phyloP scores from a whole-genome alignment of 176 grass and related monocot genomes.

The Phragmites australis region DNA sequence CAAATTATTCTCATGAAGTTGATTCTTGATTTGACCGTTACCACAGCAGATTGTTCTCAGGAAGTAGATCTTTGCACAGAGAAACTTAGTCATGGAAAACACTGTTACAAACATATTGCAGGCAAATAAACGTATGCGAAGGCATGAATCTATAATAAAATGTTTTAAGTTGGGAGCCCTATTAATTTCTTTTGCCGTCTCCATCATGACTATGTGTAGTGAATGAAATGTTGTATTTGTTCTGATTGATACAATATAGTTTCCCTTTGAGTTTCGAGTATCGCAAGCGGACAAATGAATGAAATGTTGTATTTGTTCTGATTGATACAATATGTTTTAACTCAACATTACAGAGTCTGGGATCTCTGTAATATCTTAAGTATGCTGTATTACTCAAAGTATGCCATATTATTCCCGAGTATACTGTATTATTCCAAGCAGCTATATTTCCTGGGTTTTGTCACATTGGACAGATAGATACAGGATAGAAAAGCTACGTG shows the following conservation, averaged over 20 bases:
- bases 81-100: neutral
- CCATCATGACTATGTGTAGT: neutral
- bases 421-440: too few species aligned
- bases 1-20: neutral
- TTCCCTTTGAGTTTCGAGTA: too few species aligned
- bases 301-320: neutral
- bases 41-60: neutral
- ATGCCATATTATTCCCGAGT: too few species aligned
- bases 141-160: neutral
- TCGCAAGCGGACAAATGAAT: too few species aligned
- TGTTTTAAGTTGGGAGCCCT: neutral
- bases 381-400: too few species aligned
- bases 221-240: neutral
- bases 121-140: neutral
- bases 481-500: too few species aligned
- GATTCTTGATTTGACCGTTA: constrained; percentile 1
- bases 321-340: neutral
- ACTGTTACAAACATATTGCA: neutral
- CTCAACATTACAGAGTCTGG: neutral
- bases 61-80: neutral
- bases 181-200: neutral
- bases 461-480: too few species aligned
- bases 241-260: too few species aligned
- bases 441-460: too few species aligned
- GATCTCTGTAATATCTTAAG: too few species aligned